Evolutionary conservation across 345 rosid species (phyloP).

Genomic region (Alliaria petiolata): DNA sequence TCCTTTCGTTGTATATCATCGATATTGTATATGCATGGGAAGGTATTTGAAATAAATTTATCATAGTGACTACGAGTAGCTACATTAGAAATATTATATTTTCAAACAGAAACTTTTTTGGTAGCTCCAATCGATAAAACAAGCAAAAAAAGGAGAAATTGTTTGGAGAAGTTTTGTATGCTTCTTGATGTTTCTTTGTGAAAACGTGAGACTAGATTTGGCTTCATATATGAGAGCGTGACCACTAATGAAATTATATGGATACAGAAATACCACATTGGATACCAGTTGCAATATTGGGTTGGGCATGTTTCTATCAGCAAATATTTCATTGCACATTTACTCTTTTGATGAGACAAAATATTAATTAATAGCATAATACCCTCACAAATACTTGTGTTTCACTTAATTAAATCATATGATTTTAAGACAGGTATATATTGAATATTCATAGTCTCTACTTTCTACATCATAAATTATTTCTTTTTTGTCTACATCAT

Average conservation of each 20-base stretch:
- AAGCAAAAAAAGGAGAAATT: background rate
- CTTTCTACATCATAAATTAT: too few species aligned
- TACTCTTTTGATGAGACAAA: background rate
- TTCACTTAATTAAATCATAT: too few species aligned
- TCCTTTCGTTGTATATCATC: background rate
- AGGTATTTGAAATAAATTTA: background rate
- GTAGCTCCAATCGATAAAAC: constrained; percentile 15
- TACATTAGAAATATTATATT: constrained; percentile 2
- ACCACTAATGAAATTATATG: constrained; percentile 25
- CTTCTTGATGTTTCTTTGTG: constrained; percentile 26
- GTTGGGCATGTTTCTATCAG: background rate
- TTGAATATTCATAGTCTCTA: too few species aligned
- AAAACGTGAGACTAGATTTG: constrained; percentile 33
- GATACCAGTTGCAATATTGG: constrained; percentile 21
- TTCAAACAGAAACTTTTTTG: constrained; percentile 1
- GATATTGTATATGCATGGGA: background rate
- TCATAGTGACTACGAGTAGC: background rate
- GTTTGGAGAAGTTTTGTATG: constrained; percentile 25
- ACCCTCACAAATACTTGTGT: too few species aligned
- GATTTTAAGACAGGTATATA: too few species aligned
- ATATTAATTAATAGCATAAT: background rate
- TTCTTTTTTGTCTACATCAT: too few species aligned
- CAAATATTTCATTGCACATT: constrained; percentile 6
- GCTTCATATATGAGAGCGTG: constrained; percentile 25
- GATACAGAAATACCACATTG: constrained; percentile 28